Conservation (phyloP, 208 protist species). For the Zelonia costaricensis region DNA sequence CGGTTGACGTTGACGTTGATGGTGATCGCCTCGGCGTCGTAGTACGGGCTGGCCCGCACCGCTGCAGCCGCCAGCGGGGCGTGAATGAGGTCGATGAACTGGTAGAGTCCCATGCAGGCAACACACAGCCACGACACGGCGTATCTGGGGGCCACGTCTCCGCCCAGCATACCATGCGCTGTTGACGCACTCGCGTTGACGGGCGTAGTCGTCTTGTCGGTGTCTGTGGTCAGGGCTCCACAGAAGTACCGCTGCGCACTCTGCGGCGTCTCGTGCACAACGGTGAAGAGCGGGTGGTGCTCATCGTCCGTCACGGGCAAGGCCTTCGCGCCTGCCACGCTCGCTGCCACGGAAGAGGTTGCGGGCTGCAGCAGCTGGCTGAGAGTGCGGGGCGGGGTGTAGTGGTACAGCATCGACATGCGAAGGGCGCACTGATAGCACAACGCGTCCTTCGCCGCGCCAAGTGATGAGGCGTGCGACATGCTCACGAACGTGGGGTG, state of each 20-base stretch:
- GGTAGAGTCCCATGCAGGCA: conserved; percentile 83
- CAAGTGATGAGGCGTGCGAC: not conserved
- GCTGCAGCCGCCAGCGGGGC: conserved; percentile 60
- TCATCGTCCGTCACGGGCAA: conserved; percentile 27
- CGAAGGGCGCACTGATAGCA: conserved; percentile 83
- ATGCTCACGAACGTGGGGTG: not conserved
- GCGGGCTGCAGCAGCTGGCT: conserved; percentile 23
- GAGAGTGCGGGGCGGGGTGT: conserved; percentile 37
- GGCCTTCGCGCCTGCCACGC: too few relatives aligned
- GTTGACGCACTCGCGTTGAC: conserved; percentile 7
- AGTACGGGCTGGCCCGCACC: conserved; percentile 66
- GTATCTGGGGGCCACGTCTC: conserved; percentile 27
- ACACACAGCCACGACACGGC: conserved; percentile 61
- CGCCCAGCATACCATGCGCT: conserved; percentile 35
- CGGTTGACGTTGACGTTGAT: conserved; percentile 84
- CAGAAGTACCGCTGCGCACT: conserved; percentile 62
- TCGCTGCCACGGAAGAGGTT: not conserved
- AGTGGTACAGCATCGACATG: conserved; percentile 84
- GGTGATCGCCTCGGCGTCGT: conserved; percentile 67
- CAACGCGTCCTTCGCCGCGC: conserved; percentile 38
- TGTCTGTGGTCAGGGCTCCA: conserved; percentile 1
- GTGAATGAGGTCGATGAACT: conserved; percentile 83
- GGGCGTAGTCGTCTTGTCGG: not conserved
- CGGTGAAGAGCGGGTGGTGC: conserved; percentile 66
- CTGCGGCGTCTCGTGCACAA: conserved; percentile 67